Evolutionary conservation across 805 yeast genomes (phyloP).

Genomic region (Candida vaughaniae): DNA sequence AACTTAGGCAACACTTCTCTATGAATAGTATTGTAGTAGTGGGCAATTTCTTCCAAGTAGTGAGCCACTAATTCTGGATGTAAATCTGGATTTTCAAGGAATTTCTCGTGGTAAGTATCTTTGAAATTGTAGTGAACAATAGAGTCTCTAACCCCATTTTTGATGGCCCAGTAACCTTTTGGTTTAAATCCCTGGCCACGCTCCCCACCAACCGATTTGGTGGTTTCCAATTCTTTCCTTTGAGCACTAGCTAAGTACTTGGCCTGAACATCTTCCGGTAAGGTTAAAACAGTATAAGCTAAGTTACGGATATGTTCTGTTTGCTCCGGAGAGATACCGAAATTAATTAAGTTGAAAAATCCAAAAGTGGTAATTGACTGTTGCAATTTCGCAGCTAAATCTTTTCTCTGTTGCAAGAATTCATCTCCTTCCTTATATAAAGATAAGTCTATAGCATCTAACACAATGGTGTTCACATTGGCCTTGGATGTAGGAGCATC

Average conservation of each 20-base stretch:
- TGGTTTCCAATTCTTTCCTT: conserved; percentile 26
- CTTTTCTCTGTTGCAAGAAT: conserved; percentile 24
- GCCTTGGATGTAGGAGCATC: conserved; percentile 18
- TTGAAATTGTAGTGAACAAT: conserved; percentile 45
- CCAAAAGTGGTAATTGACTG: conserved; percentile 42
- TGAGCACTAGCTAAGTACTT: conserved; percentile 29
- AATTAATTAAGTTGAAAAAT: conserved; percentile 39
- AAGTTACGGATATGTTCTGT: conserved; percentile 21
- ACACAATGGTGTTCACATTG: conserved; percentile 19
- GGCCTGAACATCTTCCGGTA: conserved; percentile 25
- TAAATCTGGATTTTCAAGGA: conserved; percentile 21
- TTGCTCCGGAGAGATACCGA: conserved; percentile 20
- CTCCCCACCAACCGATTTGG: conserved; percentile 42
- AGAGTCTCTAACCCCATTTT: conserved; percentile 42
- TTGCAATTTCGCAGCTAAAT: conserved; percentile 38
- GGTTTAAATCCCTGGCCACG: conserved; percentile 51
- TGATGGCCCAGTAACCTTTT: conserved; percentile 47
- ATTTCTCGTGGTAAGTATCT: conserved; percentile 35
- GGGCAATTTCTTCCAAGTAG: conserved; percentile 40
- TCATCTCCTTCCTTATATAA: conserved; percentile 36
- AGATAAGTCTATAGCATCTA: conserved; percentile 36
- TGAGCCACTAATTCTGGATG: conserved; percentile 42
- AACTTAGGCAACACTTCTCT: conserved; percentile 34
- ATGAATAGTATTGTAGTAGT: conserved; percentile 40
- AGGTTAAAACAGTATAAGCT: conserved; percentile 23